Base-by-base conservation (phyloP, 202 grass and related monocot species). In the Musa balbisiana region DNA sequence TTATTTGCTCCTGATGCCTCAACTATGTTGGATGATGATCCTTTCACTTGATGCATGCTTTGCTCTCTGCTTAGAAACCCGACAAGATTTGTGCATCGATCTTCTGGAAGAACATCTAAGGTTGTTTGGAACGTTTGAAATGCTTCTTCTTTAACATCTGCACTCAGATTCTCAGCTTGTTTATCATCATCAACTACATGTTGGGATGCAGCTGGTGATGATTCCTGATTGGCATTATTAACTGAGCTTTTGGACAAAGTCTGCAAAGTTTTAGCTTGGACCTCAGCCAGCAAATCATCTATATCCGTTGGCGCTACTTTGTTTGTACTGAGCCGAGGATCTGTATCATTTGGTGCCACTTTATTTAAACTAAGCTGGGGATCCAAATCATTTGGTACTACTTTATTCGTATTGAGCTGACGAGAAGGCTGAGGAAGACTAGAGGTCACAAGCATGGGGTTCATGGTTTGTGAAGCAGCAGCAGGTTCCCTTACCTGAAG, bases 401-500 rank as follows among this genome's bases (percentile, higher is more conserved):
- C 9, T 65, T 65, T 11, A 65, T 26, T 14, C 27, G 13, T n/a
- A n/a, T 9, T 60, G n/a, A n/a, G 56, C 13, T 60, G 56, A 60
- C 6, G 3, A n/a, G 16, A 16, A 8, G 13, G 17, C 9, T 60
- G 56, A 60, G 56, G 56, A 60, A 60, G 63, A 12, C 29, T 9
- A n/a, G 51, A 73, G 21, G 52, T 10, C 10, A 21, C 21, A 50
- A 17, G 52, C 51, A 73, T 8, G 13, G 55, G 17, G 15, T 8
- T 13, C 1, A 2, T 4, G 14, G 52, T 26, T n/a, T 55, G 71
- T 1, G 51, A 52, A 25, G 51, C 6, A 51, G 20, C 13, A 27
- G 71, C 22, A 25, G 81, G 74, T 78, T 78, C 62, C 27, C 10
- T 64, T 27, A 51, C 72, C 20, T 78, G 81, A 64, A 83, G 53